These are phyloP conservation scores for Chrysanthemum lavandulifolium DNA, from an alignment of 129 eudicot species.

Conservation along the genomic window DNA sequence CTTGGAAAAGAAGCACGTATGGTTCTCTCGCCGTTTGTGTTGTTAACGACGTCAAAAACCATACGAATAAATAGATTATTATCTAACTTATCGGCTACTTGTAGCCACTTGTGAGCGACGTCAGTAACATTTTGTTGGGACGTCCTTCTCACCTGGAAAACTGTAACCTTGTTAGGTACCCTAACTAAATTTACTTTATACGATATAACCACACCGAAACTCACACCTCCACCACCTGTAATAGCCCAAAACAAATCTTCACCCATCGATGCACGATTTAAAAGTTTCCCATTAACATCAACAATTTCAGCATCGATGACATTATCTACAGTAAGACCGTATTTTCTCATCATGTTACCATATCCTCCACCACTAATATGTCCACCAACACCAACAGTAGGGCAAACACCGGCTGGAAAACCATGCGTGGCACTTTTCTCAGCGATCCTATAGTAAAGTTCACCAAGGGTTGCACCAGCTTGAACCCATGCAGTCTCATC, in stretches of 20 bases:
- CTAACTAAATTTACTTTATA: constrained; percentile 40
- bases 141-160: constrained; percentile 28
- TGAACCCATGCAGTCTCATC: constrained; percentile 49
- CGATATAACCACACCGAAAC: constrained; percentile 45
- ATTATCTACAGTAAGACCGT: constrained; percentile 49
- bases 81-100: constrained; percentile 38
- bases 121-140: constrained; percentile 22
- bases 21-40: constrained; percentile 21
- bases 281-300: constrained; percentile 26
- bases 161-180: constrained; percentile 41
- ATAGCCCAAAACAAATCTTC: constrained; percentile 68
- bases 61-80: constrained; percentile 43
- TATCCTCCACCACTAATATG: constrained; percentile 55
- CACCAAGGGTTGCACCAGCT: constrained; percentile 50
- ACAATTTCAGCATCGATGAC: constrained; percentile 39
- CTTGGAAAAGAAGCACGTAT: constrained; percentile 29
- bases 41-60: constrained; percentile 29
- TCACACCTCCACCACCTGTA: constrained; percentile 51
- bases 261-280: constrained; percentile 43
- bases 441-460: constrained; percentile 43
- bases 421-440: constrained; percentile 37
- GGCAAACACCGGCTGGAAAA: constrained; percentile 58
- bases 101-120: constrained; percentile 37
- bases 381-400: constrained; percentile 56
- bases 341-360: constrained; percentile 48